A percentile compares a stretch with the other conserved stretches of the same genome.
phyloP scores from a whole-genome alignment of 345 rosid genomes.

The Durio zibethinus region DNA sequence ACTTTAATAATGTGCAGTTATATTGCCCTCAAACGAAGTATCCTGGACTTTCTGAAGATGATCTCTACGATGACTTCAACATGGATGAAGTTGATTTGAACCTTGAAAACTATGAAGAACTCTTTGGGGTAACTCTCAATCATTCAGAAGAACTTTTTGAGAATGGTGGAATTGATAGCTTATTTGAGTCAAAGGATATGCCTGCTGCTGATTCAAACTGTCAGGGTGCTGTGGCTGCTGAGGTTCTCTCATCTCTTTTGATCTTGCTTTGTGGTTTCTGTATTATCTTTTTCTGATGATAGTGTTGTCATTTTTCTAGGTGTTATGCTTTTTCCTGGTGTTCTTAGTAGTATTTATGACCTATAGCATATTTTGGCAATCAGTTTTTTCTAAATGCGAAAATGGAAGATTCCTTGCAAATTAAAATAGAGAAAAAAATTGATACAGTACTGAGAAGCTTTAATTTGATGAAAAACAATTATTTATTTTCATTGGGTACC shows the following conservation, averaged over 20 bases:
- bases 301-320: neutral
- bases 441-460: neutral
- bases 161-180: constrained; percentile 80
- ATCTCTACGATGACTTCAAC: constrained; percentile 52
- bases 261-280: constrained; percentile 24
- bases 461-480: neutral
- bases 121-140: constrained; percentile 78
- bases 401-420: neutral
- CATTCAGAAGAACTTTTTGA: constrained; percentile 74
- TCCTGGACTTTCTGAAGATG: constrained; percentile 50
- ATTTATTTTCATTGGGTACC: neutral
- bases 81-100: constrained; percentile 85
- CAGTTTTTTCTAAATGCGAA: neutral
- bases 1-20: constrained; percentile 38
- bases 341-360: neutral
- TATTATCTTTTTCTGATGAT: constrained; percentile 5
- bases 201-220: constrained; percentile 53
- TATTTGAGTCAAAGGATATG: constrained; percentile 60
- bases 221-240: constrained; percentile 56
- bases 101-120: constrained; percentile 92
- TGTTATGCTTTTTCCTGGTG: neutral
- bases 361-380: neutral
- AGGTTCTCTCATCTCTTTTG: constrained; percentile 42
- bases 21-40: constrained; percentile 38
- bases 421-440: neutral